Conservation (phyloP, 2,329 filamentous ascomycete species). For the Amauroascus niger region DNA sequence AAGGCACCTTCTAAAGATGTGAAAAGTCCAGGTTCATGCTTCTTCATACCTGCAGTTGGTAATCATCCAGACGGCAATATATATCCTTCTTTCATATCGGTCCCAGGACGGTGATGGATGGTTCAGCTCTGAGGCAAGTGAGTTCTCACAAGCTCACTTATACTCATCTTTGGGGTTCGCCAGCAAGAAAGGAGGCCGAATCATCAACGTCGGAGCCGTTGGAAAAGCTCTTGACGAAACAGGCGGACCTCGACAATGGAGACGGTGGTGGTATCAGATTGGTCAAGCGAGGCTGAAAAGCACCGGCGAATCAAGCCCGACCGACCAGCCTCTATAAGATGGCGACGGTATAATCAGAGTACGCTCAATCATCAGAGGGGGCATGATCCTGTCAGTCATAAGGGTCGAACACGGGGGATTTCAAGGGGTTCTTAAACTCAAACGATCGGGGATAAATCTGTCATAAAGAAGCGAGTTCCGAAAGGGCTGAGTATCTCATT, state of each 20-base stretch:
- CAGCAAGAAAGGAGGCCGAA: too few relatives aligned
- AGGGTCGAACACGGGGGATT: neutral
- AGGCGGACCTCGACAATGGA: neutral
- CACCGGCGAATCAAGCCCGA: neutral
- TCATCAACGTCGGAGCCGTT: too few relatives aligned
- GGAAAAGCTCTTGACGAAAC: too few relatives aligned
- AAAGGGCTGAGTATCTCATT: neutral
- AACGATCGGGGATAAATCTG: neutral
- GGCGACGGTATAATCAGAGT: neutral
- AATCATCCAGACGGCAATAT: too few relatives aligned
- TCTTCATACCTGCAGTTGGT: too few relatives aligned
- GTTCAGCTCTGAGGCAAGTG: too few relatives aligned
- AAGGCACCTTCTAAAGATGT: too few relatives aligned
- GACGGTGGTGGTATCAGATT: neutral
- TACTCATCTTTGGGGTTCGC: too few relatives aligned
- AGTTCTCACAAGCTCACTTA: too few relatives aligned
- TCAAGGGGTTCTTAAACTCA: neutral
- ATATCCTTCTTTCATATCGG: too few relatives aligned
- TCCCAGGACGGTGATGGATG: too few relatives aligned
- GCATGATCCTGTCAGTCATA: neutral
- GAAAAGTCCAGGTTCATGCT: too few relatives aligned
- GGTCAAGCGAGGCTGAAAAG: neutral
- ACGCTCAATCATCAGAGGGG: neutral
- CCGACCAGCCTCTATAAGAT: neutral
- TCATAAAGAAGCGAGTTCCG: neutral